phyloP scores from a whole-genome alignment of 345 rosid genomes.

The Turnera subulata region DNA sequence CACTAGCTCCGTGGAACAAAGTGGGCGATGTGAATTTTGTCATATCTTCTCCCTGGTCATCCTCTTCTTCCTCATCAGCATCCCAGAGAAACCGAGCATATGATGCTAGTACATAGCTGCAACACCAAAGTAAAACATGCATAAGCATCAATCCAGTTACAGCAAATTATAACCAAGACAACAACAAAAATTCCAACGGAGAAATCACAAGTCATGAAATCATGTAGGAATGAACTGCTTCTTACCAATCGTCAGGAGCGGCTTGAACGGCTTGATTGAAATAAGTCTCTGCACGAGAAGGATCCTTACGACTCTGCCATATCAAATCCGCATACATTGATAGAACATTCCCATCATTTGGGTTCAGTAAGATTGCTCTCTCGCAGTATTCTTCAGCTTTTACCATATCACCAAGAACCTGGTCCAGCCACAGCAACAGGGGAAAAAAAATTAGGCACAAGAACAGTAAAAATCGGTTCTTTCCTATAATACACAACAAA shows the following conservation, averaged over 20 bases:
- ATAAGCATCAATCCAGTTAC: neutral
- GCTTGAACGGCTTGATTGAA: constrained; percentile 78
- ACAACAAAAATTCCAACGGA: neutral
- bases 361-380: constrained; percentile 64
- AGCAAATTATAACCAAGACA: neutral
- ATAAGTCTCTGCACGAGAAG: constrained; percentile 66
- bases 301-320: constrained; percentile 67
- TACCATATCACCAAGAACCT: constrained; percentile 58
- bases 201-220: too few relatives aligned
- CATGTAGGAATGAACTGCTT: neutral
- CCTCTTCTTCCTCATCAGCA: constrained; percentile 67
- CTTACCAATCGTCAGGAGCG: constrained; percentile 79
- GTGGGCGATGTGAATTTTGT: constrained; percentile 19
- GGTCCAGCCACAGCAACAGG: constrained; percentile 14
- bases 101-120: constrained; percentile 81
- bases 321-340: constrained; percentile 83
- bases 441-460: neutral
- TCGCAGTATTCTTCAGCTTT: constrained; percentile 86
- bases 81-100: constrained; percentile 92
- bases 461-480: too few relatives aligned
- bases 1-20: constrained; percentile 35
- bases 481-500: too few relatives aligned
- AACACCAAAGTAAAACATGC: constrained; percentile 20
- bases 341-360: constrained; percentile 62
- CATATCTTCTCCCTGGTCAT: constrained; percentile 28